Conservation (phyloP, 2,329 filamentous ascomycete species). For the Zasmidium angulare region DNA sequence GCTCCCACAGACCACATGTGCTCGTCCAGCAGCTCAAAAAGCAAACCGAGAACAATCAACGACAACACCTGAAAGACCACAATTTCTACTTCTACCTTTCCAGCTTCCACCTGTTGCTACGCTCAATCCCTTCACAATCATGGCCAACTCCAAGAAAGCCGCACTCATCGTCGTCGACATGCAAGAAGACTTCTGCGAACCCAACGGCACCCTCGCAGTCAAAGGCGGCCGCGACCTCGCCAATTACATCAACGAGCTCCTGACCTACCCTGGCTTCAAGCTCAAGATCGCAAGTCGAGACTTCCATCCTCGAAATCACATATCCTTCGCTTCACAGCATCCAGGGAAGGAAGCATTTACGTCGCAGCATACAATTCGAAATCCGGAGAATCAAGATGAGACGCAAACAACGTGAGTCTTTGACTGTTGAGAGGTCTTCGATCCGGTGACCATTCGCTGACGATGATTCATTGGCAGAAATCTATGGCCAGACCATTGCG, state of each 20-base stretch:
- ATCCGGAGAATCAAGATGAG: constrained; percentile 65
- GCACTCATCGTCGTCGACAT: constrained; percentile 42
- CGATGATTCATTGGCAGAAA: constrained; percentile 50
- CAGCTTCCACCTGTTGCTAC: not conserved
- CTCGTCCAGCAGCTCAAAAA: too few relatives aligned
- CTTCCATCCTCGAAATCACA: constrained; percentile 78
- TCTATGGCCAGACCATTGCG: constrained; percentile 86
- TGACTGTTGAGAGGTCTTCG: too few relatives aligned
- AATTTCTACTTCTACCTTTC: too few relatives aligned
- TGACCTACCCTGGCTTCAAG: constrained; percentile 65
- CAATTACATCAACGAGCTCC: constrained; percentile 70
- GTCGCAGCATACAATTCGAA: constrained; percentile 62
- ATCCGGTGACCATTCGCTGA: constrained; percentile 4
- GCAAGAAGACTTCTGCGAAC: constrained; percentile 93
- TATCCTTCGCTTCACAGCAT: constrained; percentile 88
- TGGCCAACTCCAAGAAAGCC: constrained; percentile 1
- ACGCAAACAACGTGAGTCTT: constrained; percentile 55
- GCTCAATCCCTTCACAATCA: not conserved
- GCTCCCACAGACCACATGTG: too few relatives aligned
- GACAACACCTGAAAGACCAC: too few relatives aligned
- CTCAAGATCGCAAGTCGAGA: constrained; percentile 86
- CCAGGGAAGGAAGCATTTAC: constrained; percentile 65
- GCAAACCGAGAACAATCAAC: too few relatives aligned
- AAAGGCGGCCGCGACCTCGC: constrained; percentile 68
- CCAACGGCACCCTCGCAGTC: constrained; percentile 83